Evolutionary conservation across 257 asterid species (phyloP).

Genomic region (Anisodus acutangulus): DNA sequence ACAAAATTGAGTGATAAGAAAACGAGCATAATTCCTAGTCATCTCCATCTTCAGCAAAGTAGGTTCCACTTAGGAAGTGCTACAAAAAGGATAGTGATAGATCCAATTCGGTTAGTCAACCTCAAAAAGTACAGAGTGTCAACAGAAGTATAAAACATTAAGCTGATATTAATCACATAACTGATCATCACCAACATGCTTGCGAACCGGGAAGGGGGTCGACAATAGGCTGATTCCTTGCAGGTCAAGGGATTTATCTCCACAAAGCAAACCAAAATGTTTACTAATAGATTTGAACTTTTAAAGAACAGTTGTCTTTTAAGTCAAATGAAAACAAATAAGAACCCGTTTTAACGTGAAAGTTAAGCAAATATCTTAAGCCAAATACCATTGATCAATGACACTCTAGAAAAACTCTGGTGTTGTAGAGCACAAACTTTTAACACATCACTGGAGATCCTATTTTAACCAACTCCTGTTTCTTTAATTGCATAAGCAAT

Average conservation of each 20-base stretch:
- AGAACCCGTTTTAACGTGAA: not conserved
- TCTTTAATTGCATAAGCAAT: not conserved
- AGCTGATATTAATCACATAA: not conserved
- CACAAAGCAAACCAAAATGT: not conserved
- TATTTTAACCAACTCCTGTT: not conserved
- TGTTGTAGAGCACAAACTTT: not conserved
- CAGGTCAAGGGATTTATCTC: not conserved
- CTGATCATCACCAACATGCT: not conserved
- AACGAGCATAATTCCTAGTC: not conserved
- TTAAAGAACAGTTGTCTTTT: not conserved
- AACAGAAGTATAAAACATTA: not conserved
- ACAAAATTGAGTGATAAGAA: not conserved
- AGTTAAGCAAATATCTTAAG: not conserved
- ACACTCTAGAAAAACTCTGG: not conserved
- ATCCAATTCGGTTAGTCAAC: not conserved
- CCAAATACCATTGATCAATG: constrained; percentile 7
- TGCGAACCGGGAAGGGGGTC: not conserved
- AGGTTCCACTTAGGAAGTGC: not conserved
- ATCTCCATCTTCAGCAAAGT: not conserved
- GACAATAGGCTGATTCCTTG: not conserved
- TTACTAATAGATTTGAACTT: not conserved
- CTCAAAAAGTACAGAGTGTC: not conserved
- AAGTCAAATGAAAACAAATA: not conserved
- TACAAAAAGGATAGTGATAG: not conserved
- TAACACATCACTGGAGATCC: not conserved